Conservation (phyloP, 345 rosid genomes). For the Eucalyptus sp. region DNA sequence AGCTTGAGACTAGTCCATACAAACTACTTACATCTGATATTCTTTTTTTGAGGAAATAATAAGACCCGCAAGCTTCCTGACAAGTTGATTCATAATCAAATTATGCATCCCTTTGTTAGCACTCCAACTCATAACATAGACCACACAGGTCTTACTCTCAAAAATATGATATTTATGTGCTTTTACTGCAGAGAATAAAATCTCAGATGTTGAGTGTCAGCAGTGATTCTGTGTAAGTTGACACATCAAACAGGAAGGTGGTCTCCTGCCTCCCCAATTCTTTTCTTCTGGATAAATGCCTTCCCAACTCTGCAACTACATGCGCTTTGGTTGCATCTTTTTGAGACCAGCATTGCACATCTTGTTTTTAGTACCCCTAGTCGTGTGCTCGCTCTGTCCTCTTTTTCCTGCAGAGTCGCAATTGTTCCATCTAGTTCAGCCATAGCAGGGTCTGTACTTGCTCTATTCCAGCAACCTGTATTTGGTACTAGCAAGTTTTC, state of each 20-base stretch:
- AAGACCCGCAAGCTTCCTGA: neutral
- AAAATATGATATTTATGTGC: neutral
- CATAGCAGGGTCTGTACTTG: neutral
- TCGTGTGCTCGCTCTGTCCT: neutral
- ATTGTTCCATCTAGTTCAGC: neutral
- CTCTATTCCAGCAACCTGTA: too few relatives aligned
- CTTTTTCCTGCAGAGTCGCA: too few relatives aligned
- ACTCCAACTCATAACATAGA: neutral
- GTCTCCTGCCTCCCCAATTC: neutral
- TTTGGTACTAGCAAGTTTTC: too few relatives aligned
- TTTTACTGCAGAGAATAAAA: neutral
- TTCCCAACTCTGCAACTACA: neutral
- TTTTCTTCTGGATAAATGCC: neutral
- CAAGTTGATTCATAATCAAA: neutral
- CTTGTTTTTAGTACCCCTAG: too few relatives aligned
- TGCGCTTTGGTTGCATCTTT: neutral
- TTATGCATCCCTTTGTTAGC: neutral
- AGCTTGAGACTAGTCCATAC: fast-evolving
- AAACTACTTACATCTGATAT: neutral
- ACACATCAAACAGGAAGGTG: neutral
- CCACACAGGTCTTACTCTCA: fast-evolving
- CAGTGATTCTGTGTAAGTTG: neutral
- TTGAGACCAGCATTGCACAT: neutral
- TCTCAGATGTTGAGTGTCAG: fast-evolving
- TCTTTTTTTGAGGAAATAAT: neutral